Base-by-base conservation (phyloP, 176 grass and related monocot genomes). In the Avena eriantha region DNA sequence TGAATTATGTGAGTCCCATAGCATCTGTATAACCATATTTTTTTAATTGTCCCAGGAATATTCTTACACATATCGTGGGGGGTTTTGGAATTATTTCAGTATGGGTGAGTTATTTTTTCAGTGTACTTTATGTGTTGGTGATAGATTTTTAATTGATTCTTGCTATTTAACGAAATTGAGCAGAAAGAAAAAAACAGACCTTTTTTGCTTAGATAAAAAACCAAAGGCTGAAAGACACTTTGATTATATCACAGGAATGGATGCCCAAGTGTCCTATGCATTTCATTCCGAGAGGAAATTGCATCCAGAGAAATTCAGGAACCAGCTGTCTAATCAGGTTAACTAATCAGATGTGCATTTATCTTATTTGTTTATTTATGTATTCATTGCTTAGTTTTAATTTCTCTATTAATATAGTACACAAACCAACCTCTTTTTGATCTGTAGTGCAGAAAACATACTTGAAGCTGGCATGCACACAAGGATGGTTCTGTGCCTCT, bases 61-160 rank as follows among this genome's bases (percentile, higher is more conserved):
- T 66, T 93, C 87, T 86, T 93, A 78, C 78, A 95, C 92, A 80
- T 98, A 84, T 86, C 90, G 92, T 77, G 96, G 96, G 47, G 93
- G 92, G 1, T 98, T 98, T 87, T 98, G 93, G 93, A 98, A 98
- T 78, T 98, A 98, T 85, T 98, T 98, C 76, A 96, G 96, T 80
- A 96, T 98, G 87, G 96, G 96, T 98, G 87, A 94, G 93, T 89
- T 66, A 18, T 56, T n/a, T 91, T 89, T 7, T 78, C 86, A 80
- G 68, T 87, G n/a, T 26, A 80, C 5, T 74, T 80, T 82, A 31
- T 88, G 33, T 49, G 45, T 77, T 34, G 15, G 18, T 80, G 18
- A 4, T 80, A 41, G 5, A 41, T 41, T 47, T 19, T 54, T 54
- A 59, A 41, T 70, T 43, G 21, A 36, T 87, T 81, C 71, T 83